A percentile compares a stretch with the other conserved stretches of the same genome.
phyloP scores from a whole-genome alignment of 2,329 filamentous ascomycete species.

The Sporothrix phasma region DNA sequence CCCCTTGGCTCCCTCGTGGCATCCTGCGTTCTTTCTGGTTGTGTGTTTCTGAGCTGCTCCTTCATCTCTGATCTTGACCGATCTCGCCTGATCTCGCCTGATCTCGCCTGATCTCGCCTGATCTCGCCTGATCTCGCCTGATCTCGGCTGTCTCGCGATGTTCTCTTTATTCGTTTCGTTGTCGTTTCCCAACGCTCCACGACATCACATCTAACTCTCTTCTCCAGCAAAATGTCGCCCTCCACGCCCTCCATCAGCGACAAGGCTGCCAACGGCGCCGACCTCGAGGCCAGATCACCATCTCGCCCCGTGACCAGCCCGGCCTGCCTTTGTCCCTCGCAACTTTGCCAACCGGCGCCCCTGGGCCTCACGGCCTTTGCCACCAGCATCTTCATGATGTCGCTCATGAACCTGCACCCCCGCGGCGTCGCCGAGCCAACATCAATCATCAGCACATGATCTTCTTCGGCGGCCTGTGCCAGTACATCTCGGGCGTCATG shows the following conservation, averaged over 20 bases:
- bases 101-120: too few species aligned
- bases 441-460: slow-evolving; percentile 62
- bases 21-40: background rate
- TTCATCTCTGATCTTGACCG: background rate
- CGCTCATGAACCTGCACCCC: slow-evolving; percentile 62
- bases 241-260: slow-evolving; percentile 14
- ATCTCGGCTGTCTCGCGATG: too few species aligned
- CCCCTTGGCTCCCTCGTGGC: too few species aligned
- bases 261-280: slow-evolving; percentile 14
- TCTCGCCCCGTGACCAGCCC: slow-evolving; percentile 16
- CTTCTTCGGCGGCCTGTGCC: slow-evolving; percentile 67
- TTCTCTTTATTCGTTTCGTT: background rate
- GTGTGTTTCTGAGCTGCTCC: background rate
- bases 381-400: slow-evolving; percentile 73
- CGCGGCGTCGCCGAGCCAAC: slow-evolving; percentile 50
- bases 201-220: background rate
- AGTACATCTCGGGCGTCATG: slow-evolving; percentile 80
- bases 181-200: background rate
- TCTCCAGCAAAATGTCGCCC: slow-evolving; percentile 5
- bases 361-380: slow-evolving; percentile 70
- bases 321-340: slow-evolving; percentile 13
- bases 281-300: slow-evolving; percentile 17
- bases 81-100: too few species aligned
- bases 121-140: too few species aligned
- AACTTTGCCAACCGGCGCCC: slow-evolving; percentile 62